Evolutionary conservation across 306 rosid species (phyloP).

Genomic region (Cucurbita argyrosperma): DNA sequence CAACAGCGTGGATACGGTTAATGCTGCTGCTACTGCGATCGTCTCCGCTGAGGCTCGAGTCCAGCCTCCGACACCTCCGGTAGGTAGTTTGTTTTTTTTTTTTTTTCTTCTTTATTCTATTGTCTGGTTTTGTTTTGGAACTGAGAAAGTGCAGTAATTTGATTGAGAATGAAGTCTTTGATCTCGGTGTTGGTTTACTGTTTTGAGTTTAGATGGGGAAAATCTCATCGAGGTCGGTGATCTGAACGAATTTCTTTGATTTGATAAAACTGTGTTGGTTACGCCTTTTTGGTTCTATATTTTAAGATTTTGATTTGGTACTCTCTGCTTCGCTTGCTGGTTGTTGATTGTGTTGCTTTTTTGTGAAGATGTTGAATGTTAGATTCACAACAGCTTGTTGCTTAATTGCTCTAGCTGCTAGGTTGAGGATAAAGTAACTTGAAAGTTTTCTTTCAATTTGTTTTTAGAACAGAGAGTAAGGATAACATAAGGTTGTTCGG

Average conservation of each 20-base stretch:
- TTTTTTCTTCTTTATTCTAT: not conserved
- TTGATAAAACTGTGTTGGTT: not conserved
- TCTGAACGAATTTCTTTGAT: not conserved
- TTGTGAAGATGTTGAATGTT: not conserved
- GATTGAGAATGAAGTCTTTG: not conserved
- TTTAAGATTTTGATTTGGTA: not conserved
- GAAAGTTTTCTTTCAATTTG: not conserved
- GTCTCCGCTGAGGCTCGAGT: constrained; percentile 72
- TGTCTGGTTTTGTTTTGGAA: not conserved
- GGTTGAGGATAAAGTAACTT: not conserved
- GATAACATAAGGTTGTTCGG: not conserved
- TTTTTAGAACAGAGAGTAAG: not conserved
- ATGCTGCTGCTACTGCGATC: constrained; percentile 93
- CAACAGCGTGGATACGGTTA: constrained; percentile 68
- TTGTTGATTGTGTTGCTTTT: not conserved
- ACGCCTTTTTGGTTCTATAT: not conserved
- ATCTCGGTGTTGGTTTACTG: not conserved
- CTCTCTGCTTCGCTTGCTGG: not conserved
- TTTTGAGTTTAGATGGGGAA: not conserved
- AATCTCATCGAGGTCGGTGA: not conserved
- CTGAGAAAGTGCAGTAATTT: constrained; percentile 4
- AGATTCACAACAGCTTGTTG: not conserved
- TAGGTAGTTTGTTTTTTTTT: constrained; percentile 11
- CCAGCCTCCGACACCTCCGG: constrained; percentile 55
- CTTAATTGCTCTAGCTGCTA: not conserved